These are phyloP conservation scores for Blastobotrys malaysiensis DNA, from an alignment of 1,139 yeast genomes.

Conservation along the genomic window DNA sequence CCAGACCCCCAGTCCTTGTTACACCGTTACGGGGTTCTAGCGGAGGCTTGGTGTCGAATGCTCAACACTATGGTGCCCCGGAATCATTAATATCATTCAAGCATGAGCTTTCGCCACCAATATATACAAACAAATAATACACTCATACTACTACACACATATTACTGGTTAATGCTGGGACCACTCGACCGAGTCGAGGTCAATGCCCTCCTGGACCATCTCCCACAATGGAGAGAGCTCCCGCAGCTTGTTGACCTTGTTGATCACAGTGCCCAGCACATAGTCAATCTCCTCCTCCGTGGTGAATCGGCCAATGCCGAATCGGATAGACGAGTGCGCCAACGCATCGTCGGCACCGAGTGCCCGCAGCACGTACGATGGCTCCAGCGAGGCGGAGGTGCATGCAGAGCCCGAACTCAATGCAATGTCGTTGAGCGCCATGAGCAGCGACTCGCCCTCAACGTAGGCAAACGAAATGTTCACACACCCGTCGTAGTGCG, in stretches of 20 bases:
- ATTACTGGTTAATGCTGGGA: slow-evolving; percentile 63
- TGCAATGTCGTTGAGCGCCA: slow-evolving; percentile 97
- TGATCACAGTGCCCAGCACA: slow-evolving; percentile 79
- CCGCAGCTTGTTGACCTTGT: slow-evolving; percentile 86
- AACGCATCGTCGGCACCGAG: slow-evolving; percentile 97
- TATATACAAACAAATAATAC: background rate
- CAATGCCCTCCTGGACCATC: slow-evolving; percentile 98
- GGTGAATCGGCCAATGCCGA: slow-evolving; percentile 95
- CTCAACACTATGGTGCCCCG: too few species aligned
- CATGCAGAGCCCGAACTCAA: slow-evolving; percentile 98
- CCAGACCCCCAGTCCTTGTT: too few species aligned
- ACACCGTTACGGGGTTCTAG: too few species aligned
- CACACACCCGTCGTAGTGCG: slow-evolving; percentile 87
- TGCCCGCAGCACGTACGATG: slow-evolving; percentile 93
- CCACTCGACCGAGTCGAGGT: slow-evolving; percentile 91
- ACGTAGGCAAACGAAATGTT: slow-evolving; percentile 94
- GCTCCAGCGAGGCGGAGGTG: slow-evolving; percentile 97
- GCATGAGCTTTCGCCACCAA: too few species aligned
- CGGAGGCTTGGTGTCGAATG: too few species aligned
- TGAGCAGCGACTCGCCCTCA: slow-evolving; percentile 94
- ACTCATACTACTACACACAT: background rate
- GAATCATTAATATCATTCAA: too few species aligned
- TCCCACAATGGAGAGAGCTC: slow-evolving; percentile 97
- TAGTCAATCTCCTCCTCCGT: slow-evolving; percentile 95
- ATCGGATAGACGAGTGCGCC: slow-evolving; percentile 95